Evolutionary conservation across 2,329 filamentous ascomycete species (phyloP).

Genomic region (Penicillium glabrum): DNA sequence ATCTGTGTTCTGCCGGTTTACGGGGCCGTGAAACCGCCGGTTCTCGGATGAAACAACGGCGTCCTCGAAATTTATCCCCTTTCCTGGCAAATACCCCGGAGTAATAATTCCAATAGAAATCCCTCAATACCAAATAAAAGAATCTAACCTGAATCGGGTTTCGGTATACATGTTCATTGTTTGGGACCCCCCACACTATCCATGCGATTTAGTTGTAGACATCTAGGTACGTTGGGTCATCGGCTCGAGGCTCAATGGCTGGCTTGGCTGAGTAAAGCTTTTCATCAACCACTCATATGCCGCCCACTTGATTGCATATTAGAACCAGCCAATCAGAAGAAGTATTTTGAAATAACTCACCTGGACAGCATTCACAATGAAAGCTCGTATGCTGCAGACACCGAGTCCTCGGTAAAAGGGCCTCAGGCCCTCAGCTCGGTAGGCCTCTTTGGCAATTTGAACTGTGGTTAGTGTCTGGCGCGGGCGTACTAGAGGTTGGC

Average conservation of each 20-base stretch:
- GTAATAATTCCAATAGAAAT: conserved; percentile 27
- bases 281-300: conserved; percentile 87
- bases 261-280: conserved; percentile 23
- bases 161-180: conserved; percentile 17
- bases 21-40: conserved; percentile 29
- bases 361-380: conserved; percentile 88
- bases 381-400: conserved; percentile 81
- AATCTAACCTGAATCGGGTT: conserved; percentile 23
- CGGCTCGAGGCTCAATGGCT: conserved; percentile 13
- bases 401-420: conserved; percentile 74
- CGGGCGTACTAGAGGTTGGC: conserved; percentile 22
- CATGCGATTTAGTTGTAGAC: background rate
- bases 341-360: conserved; percentile 31
- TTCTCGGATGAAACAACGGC: conserved; percentile 24
- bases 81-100: conserved; percentile 28
- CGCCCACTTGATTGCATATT: conserved; percentile 68
- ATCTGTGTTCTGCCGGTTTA: conserved; percentile 25
- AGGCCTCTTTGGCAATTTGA: conserved; percentile 65
- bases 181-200: background rate
- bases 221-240: conserved; percentile 1
- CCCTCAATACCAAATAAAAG: conserved; percentile 24
- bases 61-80: conserved; percentile 28
- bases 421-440: conserved; percentile 59
- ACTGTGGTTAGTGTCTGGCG: conserved; percentile 52
- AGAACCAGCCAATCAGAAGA: background rate